These are phyloP conservation scores for Vitis cinerea DNA, from an alignment of 164 flowering plant species.

Conservation along the genomic window DNA sequence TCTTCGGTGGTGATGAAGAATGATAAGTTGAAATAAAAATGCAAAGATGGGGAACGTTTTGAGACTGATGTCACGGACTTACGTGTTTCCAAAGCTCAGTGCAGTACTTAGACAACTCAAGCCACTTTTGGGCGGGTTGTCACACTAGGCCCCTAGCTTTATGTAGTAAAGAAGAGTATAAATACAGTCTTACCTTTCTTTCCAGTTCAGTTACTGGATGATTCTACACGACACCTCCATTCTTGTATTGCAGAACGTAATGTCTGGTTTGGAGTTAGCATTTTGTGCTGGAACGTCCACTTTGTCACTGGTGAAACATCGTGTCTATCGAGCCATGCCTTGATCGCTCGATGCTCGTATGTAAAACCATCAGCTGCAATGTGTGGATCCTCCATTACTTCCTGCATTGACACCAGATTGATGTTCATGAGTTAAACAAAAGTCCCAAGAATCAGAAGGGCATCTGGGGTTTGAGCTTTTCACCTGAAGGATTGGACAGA, in stretches of 20 bases:
- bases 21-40: no score
- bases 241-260: conserved; percentile 62
- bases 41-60: no score
- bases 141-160: no score
- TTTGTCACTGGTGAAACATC: conserved; percentile 64
- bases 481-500: conserved; percentile 89
- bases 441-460: not conserved
- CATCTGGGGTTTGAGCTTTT: not conserved
- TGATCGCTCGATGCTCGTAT: conserved; percentile 69
- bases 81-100: no score
- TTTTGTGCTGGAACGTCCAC: conserved; percentile 40
- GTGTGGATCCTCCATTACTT: conserved; percentile 71
- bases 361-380: conserved; percentile 86
- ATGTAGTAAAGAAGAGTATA: no score
- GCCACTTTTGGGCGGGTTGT: no score
- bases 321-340: conserved; percentile 69
- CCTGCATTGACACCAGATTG: conserved; percentile 36
- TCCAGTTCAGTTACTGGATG: conserved; percentile 3
- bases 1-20: no score
- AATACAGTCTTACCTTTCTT: not conserved
- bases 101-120: no score
- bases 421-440: not conserved
- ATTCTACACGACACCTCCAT: conserved; percentile 41
- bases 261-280: conserved; percentile 56
- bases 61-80: no score